Conservation (phyloP, 768 basidiomycete species). For the Mycena vulgaris region DNA sequence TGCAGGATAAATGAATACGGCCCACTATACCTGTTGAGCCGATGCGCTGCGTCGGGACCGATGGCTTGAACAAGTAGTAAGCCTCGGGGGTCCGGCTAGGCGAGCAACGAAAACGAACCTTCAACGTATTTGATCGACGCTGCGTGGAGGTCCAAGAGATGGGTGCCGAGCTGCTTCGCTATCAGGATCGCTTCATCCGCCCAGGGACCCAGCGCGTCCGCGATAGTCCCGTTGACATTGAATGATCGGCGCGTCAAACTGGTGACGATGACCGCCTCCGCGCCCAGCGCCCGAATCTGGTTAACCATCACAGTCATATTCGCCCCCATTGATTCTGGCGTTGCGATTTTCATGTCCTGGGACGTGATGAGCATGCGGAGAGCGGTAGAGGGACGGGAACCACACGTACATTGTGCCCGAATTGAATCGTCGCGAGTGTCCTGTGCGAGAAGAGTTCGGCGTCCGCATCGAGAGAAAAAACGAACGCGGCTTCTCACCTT, state of each 20-base stretch:
- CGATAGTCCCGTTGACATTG: conserved; percentile 52
- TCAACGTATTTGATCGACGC: conserved; percentile 57
- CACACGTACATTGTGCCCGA: conserved; percentile 51
- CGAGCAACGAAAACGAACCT: too few species aligned
- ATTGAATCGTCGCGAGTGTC: conserved; percentile 58
- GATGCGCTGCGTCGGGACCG: conserved; percentile 56
- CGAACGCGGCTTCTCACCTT: conserved; percentile 22
- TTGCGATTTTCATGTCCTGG: conserved; percentile 54
- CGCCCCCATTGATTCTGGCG: conserved; percentile 60
- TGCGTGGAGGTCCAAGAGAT: conserved; percentile 56
- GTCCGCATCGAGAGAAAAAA: not conserved
- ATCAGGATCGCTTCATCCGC: conserved; percentile 56
- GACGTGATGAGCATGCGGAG: not conserved
- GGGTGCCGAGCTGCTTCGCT: conserved; percentile 53
- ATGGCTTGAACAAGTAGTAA: too few species aligned
- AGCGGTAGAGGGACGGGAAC: not conserved
- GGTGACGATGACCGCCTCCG: conserved; percentile 59
- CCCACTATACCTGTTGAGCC: conserved; percentile 49
- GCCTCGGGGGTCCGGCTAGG: too few species aligned
- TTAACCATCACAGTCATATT: conserved; percentile 59
- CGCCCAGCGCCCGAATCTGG: conserved; percentile 54
- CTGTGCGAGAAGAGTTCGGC: not conserved
- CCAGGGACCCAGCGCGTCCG: conserved; percentile 56
- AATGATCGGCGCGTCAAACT: conserved; percentile 57
- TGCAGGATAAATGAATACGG: not conserved